Evolutionary conservation across 2,329 filamentous ascomycete species (phyloP).

Genomic region (Paramyrothecium roridum): DNA sequence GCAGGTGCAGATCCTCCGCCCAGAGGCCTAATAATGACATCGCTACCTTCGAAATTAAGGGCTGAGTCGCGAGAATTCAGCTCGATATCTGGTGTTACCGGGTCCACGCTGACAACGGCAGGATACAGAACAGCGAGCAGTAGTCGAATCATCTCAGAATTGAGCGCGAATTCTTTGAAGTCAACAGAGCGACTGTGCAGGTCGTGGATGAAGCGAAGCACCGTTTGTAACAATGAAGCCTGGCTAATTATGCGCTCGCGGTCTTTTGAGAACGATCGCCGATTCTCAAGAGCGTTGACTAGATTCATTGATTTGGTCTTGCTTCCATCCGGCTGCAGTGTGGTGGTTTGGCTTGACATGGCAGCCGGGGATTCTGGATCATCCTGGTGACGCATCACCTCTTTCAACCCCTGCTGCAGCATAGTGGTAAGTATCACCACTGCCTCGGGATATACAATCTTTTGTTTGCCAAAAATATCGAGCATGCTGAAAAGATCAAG

Average conservation of each 20-base stretch:
- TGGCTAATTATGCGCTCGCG: slow-evolving; percentile 48
- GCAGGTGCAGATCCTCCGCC: slow-evolving; percentile 53
- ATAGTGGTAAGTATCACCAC: slow-evolving; percentile 79
- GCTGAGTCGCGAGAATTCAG: slow-evolving; percentile 78
- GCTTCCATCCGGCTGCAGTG: background rate
- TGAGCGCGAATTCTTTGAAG: slow-evolving; percentile 79
- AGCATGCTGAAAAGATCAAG: slow-evolving; percentile 74
- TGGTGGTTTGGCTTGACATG: background rate
- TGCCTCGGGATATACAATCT: slow-evolving; percentile 72
- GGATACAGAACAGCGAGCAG: slow-evolving; percentile 82
- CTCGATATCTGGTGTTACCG: slow-evolving; percentile 79
- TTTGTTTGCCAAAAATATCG: slow-evolving; percentile 67
- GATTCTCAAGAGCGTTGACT: slow-evolving; percentile 53
- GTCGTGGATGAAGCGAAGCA: slow-evolving; percentile 75
- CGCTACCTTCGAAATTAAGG: slow-evolving; percentile 80
- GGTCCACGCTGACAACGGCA: slow-evolving; percentile 80
- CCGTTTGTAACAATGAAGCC: slow-evolving; percentile 66
- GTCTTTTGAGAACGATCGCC: slow-evolving; percentile 32
- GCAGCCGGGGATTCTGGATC: slow-evolving; percentile 53
- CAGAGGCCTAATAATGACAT: slow-evolving; percentile 77
- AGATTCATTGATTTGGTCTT: slow-evolving; percentile 61
- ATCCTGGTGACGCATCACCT: slow-evolving; percentile 60
- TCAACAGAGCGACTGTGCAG: slow-evolving; percentile 71
- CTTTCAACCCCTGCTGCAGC: slow-evolving; percentile 80
- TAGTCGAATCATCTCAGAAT: slow-evolving; percentile 77